These are phyloP conservation scores for Alternaria alternata DNA, from an alignment of 2,329 filamentous ascomycete genomes.

Conservation along the genomic window DNA sequence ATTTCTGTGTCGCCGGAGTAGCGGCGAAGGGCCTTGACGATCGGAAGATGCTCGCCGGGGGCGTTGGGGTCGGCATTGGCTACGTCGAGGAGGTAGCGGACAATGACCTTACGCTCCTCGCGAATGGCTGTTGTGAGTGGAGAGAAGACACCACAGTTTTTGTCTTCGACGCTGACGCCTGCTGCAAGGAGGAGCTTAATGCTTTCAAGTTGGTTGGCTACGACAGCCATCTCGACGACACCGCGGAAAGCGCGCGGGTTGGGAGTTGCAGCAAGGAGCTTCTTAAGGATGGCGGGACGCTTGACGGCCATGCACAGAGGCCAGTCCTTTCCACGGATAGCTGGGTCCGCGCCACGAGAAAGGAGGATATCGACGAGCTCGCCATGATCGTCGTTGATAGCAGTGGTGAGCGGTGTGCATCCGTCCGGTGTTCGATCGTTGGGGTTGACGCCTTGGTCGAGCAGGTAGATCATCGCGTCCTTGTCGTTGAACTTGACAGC, in stretches of 20 bases:
- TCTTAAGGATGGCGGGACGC: constrained; percentile 66
- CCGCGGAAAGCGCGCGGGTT: constrained; percentile 71
- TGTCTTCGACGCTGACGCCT: constrained; percentile 73
- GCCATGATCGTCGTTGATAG: constrained; percentile 66
- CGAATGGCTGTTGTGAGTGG: constrained; percentile 73
- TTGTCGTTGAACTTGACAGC: constrained; percentile 69
- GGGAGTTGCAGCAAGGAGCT: constrained; percentile 63
- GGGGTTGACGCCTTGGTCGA: constrained; percentile 67
- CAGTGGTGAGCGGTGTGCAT: constrained; percentile 70
- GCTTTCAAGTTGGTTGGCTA: constrained; percentile 71
- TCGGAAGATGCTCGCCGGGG: constrained; percentile 74
- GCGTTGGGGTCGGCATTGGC: constrained; percentile 71
- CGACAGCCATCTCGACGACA: constrained; percentile 72
- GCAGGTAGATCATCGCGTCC: constrained; percentile 67
- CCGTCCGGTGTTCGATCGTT: constrained; percentile 68
- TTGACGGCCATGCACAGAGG: constrained; percentile 73
- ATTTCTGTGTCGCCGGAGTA: constrained; percentile 68
- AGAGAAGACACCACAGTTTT: constrained; percentile 76
- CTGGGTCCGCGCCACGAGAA: constrained; percentile 67
- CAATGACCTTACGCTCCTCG: constrained; percentile 68
- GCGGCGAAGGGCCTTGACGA: constrained; percentile 73
- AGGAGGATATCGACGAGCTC: constrained; percentile 69
- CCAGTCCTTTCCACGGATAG: constrained; percentile 73
- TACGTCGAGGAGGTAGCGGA: constrained; percentile 67
- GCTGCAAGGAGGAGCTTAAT: constrained; percentile 71